Conservation (phyloP, 345 rosid genomes). For the Hypericum perforatum region DNA sequence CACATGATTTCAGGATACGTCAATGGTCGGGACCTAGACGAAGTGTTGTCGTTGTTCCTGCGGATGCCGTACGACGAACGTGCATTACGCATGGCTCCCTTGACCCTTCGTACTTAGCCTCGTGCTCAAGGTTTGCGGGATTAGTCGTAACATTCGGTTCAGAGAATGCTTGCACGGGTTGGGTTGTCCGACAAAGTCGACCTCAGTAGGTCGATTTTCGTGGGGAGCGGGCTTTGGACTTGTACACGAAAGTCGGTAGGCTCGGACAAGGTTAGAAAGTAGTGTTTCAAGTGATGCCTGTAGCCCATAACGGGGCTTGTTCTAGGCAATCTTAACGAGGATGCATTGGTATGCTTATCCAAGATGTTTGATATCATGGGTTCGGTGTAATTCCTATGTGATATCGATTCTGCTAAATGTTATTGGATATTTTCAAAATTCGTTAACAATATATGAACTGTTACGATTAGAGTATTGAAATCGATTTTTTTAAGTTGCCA, state of each 20-base stretch:
- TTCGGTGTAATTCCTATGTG: conserved; percentile 40
- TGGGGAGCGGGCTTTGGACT: conserved; percentile 60
- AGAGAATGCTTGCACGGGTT: conserved; percentile 67
- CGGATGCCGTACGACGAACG: conserved; percentile 47
- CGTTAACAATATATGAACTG: conserved; percentile 36
- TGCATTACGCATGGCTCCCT: conserved; percentile 43
- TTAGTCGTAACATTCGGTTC: conserved; percentile 25
- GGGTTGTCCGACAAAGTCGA: conserved; percentile 47
- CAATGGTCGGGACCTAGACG: conserved; percentile 27
- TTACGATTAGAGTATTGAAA: conserved; percentile 64
- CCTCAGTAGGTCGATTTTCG: conserved; percentile 50
- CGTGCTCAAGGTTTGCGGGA: conserved; percentile 66
- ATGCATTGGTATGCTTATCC: conserved; percentile 52
- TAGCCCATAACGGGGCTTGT: conserved; percentile 71
- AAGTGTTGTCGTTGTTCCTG: conserved; percentile 58
- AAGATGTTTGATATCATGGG: conserved; percentile 49
- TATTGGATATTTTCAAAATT: conserved; percentile 46
- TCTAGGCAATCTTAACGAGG: conserved; percentile 38
- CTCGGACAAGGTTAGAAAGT: conserved; percentile 42
- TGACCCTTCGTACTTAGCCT: conserved; percentile 53
- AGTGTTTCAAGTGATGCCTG: conserved; percentile 62
- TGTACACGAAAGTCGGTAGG: conserved; percentile 52
- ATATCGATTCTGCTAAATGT: conserved; percentile 60
- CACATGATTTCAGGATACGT: conserved; percentile 60
- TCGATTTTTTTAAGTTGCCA: too few relatives aligned